Evolutionary conservation across 202 grass and related monocot genomes (phyloP).

Genomic region (Eragrostis tef): DNA sequence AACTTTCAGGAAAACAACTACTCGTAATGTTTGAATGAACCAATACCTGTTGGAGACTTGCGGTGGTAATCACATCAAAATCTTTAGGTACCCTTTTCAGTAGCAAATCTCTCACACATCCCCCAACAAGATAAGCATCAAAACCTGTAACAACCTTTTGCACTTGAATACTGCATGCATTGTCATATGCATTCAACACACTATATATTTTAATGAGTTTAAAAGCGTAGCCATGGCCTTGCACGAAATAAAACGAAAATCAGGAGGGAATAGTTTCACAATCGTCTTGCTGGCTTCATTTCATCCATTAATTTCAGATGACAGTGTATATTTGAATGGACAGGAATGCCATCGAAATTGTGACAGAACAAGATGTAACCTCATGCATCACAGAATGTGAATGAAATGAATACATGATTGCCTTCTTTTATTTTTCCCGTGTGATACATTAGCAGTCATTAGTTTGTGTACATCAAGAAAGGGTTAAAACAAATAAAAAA

Average conservation of each 20-base stretch:
- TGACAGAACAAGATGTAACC: neutral
- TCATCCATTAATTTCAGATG: slow-evolving; percentile 3
- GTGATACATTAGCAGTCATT: neutral
- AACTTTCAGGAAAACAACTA: slow-evolving; percentile 31
- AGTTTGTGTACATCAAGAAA: slow-evolving; percentile 16
- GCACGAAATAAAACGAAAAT: slow-evolving; percentile 24
- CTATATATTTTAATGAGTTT: slow-evolving; percentile 22
- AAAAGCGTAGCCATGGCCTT: slow-evolving; percentile 18
- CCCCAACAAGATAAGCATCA: slow-evolving; percentile 89
- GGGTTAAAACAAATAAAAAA: neutral
- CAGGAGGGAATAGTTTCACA: neutral
- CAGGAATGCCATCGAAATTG: neutral
- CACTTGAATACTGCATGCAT: slow-evolving; percentile 34
- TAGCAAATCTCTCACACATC: slow-evolving; percentile 88
- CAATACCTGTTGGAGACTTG: slow-evolving; percentile 78
- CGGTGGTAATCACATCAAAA: slow-evolving; percentile 88
- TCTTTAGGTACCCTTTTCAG: slow-evolving; percentile 84
- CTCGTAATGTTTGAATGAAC: slow-evolving; percentile 28
- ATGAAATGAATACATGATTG: neutral
- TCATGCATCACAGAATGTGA: slow-evolving; percentile 3
- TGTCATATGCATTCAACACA: slow-evolving; percentile 30
- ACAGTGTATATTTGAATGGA: slow-evolving; percentile 10
- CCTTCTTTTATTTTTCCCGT: slow-evolving; percentile 24
- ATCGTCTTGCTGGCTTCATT: slow-evolving; percentile 14
- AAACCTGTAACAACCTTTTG: slow-evolving; percentile 59